These are phyloP conservation scores for Oryza brachyantha DNA, from an alignment of 176 grass and related monocot species.

Conservation along the genomic window DNA sequence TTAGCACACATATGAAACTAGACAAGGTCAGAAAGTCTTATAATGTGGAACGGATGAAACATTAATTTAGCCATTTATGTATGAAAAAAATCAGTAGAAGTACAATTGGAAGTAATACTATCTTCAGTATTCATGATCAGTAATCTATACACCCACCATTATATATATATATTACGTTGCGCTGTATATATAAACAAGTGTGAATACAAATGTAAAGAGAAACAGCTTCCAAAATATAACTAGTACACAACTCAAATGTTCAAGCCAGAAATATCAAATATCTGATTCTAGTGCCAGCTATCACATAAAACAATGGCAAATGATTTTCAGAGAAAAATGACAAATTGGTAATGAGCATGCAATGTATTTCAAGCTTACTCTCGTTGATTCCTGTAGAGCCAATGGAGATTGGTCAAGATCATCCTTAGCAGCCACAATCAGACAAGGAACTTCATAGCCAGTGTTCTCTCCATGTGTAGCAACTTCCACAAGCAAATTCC, in stretches of 20 bases:
- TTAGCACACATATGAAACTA: too few species aligned
- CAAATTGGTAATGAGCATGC: neutral
- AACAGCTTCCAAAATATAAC: neutral
- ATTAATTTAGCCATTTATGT: neutral
- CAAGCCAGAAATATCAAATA: neutral
- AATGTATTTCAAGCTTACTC: constrained; percentile 50
- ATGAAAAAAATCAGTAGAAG: neutral
- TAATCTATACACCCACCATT: too few species aligned
- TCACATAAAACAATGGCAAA: neutral
- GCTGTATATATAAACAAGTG: too few species aligned
- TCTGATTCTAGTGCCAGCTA: neutral
- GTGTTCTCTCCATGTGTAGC: constrained; percentile 95
- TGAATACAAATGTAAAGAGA: neutral
- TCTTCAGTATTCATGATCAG: neutral
- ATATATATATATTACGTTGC: too few species aligned
- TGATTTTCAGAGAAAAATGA: neutral
- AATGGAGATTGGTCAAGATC: constrained; percentile 92
- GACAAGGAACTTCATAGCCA: constrained; percentile 92
- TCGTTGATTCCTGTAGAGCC: constrained; percentile 90
- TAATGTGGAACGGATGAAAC: too few species aligned
- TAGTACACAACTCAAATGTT: neutral
- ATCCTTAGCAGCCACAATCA: constrained; percentile 95
- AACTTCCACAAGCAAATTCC: constrained; percentile 88
- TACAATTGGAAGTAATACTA: neutral
- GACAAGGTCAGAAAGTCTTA: too few species aligned